phyloP scores from a whole-genome alignment of 2,329 filamentous ascomycete species.

The Chaetomiaceae sp. region DNA sequence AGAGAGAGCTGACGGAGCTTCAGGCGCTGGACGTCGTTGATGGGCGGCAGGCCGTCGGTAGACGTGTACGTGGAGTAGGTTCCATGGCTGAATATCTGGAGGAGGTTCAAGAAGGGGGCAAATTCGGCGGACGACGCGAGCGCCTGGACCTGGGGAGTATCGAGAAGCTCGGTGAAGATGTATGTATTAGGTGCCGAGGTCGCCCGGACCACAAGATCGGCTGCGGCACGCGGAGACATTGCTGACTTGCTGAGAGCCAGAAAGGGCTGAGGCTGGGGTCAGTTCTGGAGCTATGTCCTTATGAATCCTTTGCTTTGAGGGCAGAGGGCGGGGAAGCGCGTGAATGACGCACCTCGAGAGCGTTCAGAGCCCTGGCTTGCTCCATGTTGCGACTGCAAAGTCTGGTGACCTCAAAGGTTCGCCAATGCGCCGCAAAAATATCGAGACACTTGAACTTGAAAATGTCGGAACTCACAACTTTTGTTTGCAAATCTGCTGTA shows the following conservation, averaged over 20 bases:
- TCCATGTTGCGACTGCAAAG: slow-evolving; percentile 49
- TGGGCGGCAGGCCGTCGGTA: slow-evolving; percentile 53
- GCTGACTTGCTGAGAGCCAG: slow-evolving; percentile 82
- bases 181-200: slow-evolving; percentile 87
- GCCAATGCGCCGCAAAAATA: too few relatives aligned
- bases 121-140: slow-evolving; percentile 56
- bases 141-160: slow-evolving; percentile 69
- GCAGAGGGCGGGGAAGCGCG: background rate
- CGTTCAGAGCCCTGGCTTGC: slow-evolving; percentile 61
- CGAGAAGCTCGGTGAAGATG: slow-evolving; percentile 89
- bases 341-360: slow-evolving; percentile 47
- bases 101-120: slow-evolving; percentile 57
- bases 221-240: slow-evolving; percentile 73
- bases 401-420: background rate
- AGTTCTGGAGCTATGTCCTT: background rate
- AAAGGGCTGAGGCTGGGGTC: slow-evolving; percentile 62
- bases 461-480: background rate
- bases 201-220: slow-evolving; percentile 79
- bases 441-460: too few relatives aligned
- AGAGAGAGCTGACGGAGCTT: slow-evolving; percentile 92
- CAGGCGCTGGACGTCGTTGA: slow-evolving; percentile 65
- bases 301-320: background rate
- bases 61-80: slow-evolving; percentile 69
- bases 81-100: slow-evolving; percentile 88
- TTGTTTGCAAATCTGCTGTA: background rate